Percentiles rank a stretch among this genome's conserved stretches.
These are phyloP conservation scores for Purpureocillium takamizusanense DNA, from an alignment of 2,329 filamentous ascomycete species.

Conservation along the genomic window DNA sequence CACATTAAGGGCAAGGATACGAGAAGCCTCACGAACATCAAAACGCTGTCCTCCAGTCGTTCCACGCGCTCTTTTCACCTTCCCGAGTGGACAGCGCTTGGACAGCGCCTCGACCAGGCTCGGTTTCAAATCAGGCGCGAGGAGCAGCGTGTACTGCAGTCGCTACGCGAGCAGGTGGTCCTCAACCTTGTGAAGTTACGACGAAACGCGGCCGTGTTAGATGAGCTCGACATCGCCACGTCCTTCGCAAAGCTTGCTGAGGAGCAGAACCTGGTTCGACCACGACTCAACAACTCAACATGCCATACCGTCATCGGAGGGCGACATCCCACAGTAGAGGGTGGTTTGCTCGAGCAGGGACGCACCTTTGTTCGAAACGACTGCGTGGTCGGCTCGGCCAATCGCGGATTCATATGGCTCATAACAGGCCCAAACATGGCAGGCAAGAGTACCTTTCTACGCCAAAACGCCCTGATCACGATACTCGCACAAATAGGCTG, in stretches of 20 bases:
- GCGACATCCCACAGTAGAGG: conserved; percentile 86
- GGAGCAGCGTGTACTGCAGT: conserved; percentile 71
- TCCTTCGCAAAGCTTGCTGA: conserved; percentile 73
- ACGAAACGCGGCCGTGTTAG: conserved; percentile 81
- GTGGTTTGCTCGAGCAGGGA: conserved; percentile 69
- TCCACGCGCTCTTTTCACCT: conserved; percentile 79
- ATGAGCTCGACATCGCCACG: conserved; percentile 85
- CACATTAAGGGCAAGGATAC: conserved; percentile 80
- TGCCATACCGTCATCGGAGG: conserved; percentile 74
- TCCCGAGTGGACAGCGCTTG: conserved; percentile 75
- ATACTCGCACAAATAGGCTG: conserved; percentile 88
- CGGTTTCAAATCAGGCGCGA: conserved; percentile 73
- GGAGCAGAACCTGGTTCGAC: conserved; percentile 66
- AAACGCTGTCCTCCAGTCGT: conserved; percentile 65
- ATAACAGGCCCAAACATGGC: conserved; percentile 94
- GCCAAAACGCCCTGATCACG: conserved; percentile 90
- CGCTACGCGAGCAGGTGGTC: conserved; percentile 68
- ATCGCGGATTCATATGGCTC: conserved; percentile 54
- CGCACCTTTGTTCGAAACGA: conserved; percentile 79
- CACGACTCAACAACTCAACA: conserved; percentile 56
- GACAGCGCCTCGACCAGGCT: conserved; percentile 67
- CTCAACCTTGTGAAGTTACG: conserved; percentile 76
- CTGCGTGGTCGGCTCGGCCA: conserved; percentile 65
- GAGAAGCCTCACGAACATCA: conserved; percentile 21
- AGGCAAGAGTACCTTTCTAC: conserved; percentile 90